Conservation (phyloP, 768 basidiomycete genomes). For the Mrakia frigida region DNA sequence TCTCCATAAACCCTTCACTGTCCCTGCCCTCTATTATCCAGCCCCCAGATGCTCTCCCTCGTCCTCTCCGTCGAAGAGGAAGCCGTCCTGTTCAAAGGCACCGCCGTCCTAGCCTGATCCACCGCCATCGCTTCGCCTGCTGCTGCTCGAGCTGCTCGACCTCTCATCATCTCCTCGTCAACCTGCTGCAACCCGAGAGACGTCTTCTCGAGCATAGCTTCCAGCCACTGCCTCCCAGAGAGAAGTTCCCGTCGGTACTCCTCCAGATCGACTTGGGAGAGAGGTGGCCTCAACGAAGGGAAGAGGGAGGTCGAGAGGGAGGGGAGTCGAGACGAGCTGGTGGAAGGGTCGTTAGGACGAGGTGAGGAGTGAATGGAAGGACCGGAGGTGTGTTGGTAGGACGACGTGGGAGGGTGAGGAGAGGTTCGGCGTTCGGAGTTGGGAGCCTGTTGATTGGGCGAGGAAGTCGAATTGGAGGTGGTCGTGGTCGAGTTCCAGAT, state of each 20-base stretch:
- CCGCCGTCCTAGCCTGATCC: no score
- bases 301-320: background rate
- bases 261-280: background rate
- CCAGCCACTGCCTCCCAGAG: background rate
- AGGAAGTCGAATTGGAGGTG: background rate
- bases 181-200: background rate
- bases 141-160: background rate
- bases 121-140: background rate
- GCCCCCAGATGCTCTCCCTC: constrained; percentile 2
- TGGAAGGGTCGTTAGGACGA: background rate
- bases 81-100: background rate
- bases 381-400: background rate
- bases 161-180: background rate
- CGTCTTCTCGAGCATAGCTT: background rate
- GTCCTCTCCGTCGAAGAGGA: background rate
- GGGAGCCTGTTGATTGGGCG: background rate
- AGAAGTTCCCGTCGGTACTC: background rate
- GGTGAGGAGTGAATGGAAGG: background rate
- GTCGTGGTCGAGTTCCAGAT: background rate
- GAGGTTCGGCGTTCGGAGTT: background rate
- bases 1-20: no score
- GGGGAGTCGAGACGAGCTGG: background rate
- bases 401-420: background rate
- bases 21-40: background rate
- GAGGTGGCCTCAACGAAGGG: background rate